Conservation (phyloP, 345 rosid genomes). For the Zanthoxylum bungeanum region DNA sequence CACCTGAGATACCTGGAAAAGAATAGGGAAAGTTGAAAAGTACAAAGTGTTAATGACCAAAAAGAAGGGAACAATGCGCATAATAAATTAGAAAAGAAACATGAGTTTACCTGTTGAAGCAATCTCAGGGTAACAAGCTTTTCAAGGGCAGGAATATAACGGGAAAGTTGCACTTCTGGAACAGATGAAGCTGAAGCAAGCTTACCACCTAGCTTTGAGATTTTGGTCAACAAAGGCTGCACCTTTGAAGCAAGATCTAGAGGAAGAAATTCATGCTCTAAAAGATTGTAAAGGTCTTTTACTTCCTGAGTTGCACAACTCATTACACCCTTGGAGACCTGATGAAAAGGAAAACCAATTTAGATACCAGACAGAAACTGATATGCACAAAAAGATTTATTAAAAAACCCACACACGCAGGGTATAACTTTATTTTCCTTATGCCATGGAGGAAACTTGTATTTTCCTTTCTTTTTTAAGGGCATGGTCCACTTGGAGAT, state of each 20-base stretch:
- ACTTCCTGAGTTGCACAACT: slow-evolving; percentile 94
- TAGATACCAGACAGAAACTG: background rate
- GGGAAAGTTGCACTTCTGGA: slow-evolving; percentile 81
- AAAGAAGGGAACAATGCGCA: background rate
- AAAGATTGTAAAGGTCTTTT: slow-evolving; percentile 84
- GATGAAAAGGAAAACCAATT: slow-evolving; percentile 14
- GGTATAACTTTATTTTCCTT: background rate
- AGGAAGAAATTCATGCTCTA: slow-evolving; percentile 88
- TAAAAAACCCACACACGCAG: background rate
- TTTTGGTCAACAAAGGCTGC: slow-evolving; percentile 67
- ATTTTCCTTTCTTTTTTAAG: background rate
- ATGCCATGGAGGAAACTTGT: background rate
- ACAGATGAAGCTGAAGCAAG: slow-evolving; percentile 82
- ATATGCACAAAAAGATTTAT: background rate
- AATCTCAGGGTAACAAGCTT: slow-evolving; percentile 81
- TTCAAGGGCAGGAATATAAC: slow-evolving; percentile 82
- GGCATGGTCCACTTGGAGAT: too few relatives aligned
- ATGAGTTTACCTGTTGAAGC: slow-evolving; percentile 74
- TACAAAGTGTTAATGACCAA: background rate
- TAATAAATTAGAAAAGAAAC: slow-evolving; percentile 2
- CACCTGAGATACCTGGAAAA: slow-evolving; percentile 78
- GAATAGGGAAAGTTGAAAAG: background rate
- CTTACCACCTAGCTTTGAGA: slow-evolving; percentile 88
- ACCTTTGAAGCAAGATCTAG: slow-evolving; percentile 75
- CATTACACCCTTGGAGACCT: slow-evolving; percentile 88